Base-by-base conservation (phyloP, 2,329 filamentous ascomycete genomes). In the Mycosphaerella sp. region DNA sequence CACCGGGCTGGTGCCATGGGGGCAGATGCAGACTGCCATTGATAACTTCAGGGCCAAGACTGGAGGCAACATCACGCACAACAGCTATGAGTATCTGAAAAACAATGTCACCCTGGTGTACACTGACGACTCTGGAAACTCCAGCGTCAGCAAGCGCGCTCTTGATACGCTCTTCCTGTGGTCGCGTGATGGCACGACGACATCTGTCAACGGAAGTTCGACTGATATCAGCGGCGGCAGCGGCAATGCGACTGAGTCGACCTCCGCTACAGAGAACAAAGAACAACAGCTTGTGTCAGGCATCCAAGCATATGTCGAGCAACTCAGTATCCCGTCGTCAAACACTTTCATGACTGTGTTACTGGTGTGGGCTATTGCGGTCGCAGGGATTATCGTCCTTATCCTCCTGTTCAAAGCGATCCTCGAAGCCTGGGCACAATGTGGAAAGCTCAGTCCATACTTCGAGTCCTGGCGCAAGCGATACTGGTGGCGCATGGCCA, bases 341-440 rank as follows among this genome's bases (percentile, higher is more conserved):
- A 95, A 96, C 72, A 89, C 89, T 1, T 97, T 97, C 74, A 95
- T 98, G 90, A 96, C 89, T 0, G 84, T 95, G 4, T 79, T 97
- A 1, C 75, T 97, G 45, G 75, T 96, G 53, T 91, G 95, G 54
- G 87, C 89, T 56, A 93, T 95, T 58, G 77, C 94, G 46, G 81
- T 97, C 57, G 90, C 83, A 3, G 80, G 80, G 30, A 91, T 96
- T 58, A 85, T 87, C 39, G 86, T 95, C 18, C 82, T 87, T 21
- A 90, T 97, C 59, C 76, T 97, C 25, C 79, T 97, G 4, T 79
- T 94, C 71, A 98, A 97, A 75, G 82, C 95, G 52, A 81, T 96
- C 45, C 80, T 98, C 44, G 93, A 97, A 71, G 75, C 82, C 35
- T 96, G 91, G 89, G 86, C 89, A 13, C 75, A 96, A n/a, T 91